phyloP scores from a whole-genome alignment of 371 early-diverging fungal genomes.

The Lichtheimia corymbifera region DNA sequence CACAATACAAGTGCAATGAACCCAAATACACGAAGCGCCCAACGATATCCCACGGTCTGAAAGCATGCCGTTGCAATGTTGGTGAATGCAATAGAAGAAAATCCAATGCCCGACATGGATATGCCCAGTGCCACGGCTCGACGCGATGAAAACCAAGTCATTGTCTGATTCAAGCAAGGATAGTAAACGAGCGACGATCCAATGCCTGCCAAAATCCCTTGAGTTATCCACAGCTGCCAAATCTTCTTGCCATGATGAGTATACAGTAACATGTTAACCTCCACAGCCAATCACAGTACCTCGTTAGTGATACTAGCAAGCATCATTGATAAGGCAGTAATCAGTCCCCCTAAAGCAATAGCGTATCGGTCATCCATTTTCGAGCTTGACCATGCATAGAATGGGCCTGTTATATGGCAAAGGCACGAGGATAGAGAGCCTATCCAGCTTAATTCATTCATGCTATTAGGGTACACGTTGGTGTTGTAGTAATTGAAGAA shows the following conservation, averaged over 20 bases:
- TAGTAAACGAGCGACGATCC: conserved; percentile 12
- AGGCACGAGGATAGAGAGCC: conserved; percentile 40
- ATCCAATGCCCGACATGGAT: conserved; percentile 57
- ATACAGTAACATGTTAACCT: background rate
- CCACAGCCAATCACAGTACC: conserved; percentile 1
- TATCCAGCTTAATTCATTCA: conserved; percentile 39
- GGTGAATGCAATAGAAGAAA: conserved; percentile 68
- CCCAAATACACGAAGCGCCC: conserved; percentile 62
- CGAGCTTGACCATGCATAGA: conserved; percentile 47
- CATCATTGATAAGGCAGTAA: conserved; percentile 50
- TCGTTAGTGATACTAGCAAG: conserved; percentile 21
- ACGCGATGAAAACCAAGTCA: conserved; percentile 13
- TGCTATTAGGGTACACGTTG: conserved; percentile 29
- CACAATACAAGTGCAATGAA: conserved; percentile 41
- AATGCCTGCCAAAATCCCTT: conserved; percentile 22
- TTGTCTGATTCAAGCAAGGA: conserved; percentile 8
- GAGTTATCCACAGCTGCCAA: conserved; percentile 27
- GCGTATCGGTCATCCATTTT: conserved; percentile 13
- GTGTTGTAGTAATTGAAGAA: conserved; percentile 34
- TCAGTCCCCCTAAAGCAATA: conserved; percentile 25
- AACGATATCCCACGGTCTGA: conserved; percentile 50
- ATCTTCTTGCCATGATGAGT: conserved; percentile 6
- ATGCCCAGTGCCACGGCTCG: conserved; percentile 20
- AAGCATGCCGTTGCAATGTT: conserved; percentile 57
- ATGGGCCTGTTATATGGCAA: conserved; percentile 35